Evolutionary conservation across 805 yeast genomes (phyloP).

Genomic region (Candida awuae): DNA sequence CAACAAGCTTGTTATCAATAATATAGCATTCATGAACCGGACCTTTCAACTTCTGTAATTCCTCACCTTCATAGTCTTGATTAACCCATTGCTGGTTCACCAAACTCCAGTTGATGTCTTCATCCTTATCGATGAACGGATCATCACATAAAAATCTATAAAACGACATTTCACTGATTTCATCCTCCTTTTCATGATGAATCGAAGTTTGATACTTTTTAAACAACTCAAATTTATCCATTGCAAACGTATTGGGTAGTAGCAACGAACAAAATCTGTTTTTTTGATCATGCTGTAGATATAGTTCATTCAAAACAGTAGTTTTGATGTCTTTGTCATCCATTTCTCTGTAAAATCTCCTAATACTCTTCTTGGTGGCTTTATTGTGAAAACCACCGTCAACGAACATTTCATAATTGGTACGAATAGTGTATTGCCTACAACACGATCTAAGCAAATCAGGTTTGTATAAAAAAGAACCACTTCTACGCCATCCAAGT

Average conservation of each 20-base stretch:
- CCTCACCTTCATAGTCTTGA: slow-evolving; percentile 10
- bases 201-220: slow-evolving; percentile 62
- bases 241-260: slow-evolving; percentile 44
- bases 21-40: slow-evolving; percentile 71
- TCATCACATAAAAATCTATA: slow-evolving; percentile 58
- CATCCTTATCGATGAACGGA: slow-evolving; percentile 40
- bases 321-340: slow-evolving; percentile 8
- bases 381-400: slow-evolving; percentile 34
- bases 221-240: slow-evolving; percentile 56
- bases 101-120: slow-evolving; percentile 31
- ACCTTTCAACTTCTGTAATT: slow-evolving; percentile 33
- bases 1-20: slow-evolving; percentile 50
- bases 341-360: slow-evolving; percentile 45
- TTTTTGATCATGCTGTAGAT: slow-evolving; percentile 3
- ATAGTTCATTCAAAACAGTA: not conserved
- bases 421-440: slow-evolving; percentile 68
- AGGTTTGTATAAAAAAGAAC: slow-evolving; percentile 46
- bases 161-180: slow-evolving; percentile 43
- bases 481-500: slow-evolving; percentile 74
- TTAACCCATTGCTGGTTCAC: slow-evolving; percentile 34
- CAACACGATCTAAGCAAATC: slow-evolving; percentile 73
- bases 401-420: slow-evolving; percentile 38
- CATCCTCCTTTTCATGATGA: slow-evolving; percentile 52
- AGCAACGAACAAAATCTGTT: slow-evolving; percentile 16
- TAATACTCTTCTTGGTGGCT: slow-evolving; percentile 59